These are phyloP conservation scores for Floccularia luteovirens DNA, from an alignment of 768 basidiomycete species.

Conservation along the genomic window DNA sequence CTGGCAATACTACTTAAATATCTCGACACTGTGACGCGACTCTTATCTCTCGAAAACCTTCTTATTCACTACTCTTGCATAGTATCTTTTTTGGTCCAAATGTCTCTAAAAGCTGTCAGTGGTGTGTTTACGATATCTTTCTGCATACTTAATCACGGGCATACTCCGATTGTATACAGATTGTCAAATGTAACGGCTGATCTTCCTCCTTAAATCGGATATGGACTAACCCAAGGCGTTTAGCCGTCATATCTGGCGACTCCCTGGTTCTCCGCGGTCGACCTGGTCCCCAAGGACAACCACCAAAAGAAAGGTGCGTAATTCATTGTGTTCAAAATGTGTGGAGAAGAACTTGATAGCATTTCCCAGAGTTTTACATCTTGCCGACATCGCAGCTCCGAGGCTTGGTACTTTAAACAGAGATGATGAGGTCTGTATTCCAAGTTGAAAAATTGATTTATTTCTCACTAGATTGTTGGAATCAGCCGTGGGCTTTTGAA, in stretches of 20 bases:
- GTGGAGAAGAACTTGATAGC: neutral
- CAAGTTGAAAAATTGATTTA: constrained; percentile 1
- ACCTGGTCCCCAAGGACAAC: constrained; percentile 75
- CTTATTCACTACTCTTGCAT: constrained; percentile 3
- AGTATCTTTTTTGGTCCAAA: constrained; percentile 6
- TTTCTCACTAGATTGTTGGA: constrained; percentile 4
- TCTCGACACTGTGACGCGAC: no score
- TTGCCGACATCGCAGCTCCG: constrained; percentile 83
- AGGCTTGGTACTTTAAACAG: constrained; percentile 75
- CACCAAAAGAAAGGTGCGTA: constrained; percentile 80
- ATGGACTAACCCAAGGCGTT: constrained; percentile 5
- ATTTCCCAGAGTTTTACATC: constrained; percentile 68
- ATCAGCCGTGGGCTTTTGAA: constrained; percentile 84
- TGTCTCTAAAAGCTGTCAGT: constrained; percentile 76
- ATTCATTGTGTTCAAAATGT: neutral
- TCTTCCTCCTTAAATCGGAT: constrained; percentile 3
- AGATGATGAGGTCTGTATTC: constrained; percentile 74
- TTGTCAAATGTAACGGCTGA: constrained; percentile 46
- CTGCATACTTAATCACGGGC: neutral
- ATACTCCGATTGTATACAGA: constrained; percentile 19
- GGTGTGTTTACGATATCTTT: no score
- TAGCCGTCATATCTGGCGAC: constrained; percentile 88
- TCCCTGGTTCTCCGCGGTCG: constrained; percentile 78
- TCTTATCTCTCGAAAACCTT: no score
- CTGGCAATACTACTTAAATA: no score